phyloP scores from a whole-genome alignment of 2,329 filamentous ascomycete species.

The Sodiomyces alkalinus region DNA sequence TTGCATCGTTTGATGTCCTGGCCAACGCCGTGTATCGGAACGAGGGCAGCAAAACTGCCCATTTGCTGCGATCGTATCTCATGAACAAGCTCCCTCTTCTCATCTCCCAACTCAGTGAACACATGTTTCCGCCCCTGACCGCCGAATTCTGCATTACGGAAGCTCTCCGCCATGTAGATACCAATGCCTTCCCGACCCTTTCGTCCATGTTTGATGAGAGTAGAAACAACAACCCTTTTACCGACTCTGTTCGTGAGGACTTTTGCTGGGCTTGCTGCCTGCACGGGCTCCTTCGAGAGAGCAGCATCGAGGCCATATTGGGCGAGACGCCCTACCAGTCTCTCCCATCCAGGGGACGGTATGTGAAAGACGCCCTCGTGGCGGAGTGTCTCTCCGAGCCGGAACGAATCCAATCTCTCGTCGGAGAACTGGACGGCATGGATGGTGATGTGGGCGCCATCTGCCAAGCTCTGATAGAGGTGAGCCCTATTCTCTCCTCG shows the following conservation, averaged over 20 bases:
- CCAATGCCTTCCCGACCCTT: slow-evolving; percentile 53
- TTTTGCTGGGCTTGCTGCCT: slow-evolving; percentile 86
- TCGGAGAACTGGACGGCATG: slow-evolving; percentile 75
- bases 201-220: slow-evolving; percentile 44
- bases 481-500: slow-evolving; percentile 16
- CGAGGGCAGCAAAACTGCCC: slow-evolving; percentile 42
- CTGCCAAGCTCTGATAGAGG: slow-evolving; percentile 61
- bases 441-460: slow-evolving; percentile 85
- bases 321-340: slow-evolving; percentile 75
- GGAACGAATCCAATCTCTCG: slow-evolving; percentile 58
- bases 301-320: slow-evolving; percentile 63
- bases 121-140: slow-evolving; percentile 60
- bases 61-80: slow-evolving; percentile 72
- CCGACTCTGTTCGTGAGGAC: slow-evolving; percentile 46
- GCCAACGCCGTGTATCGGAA: slow-evolving; percentile 68
- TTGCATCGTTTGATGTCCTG: slow-evolving; percentile 79
- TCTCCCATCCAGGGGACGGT: slow-evolving; percentile 57
- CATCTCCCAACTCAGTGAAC: slow-evolving; percentile 39
- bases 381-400: slow-evolving; percentile 63
- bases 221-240: slow-evolving; percentile 41
- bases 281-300: slow-evolving; percentile 67
- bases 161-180: slow-evolving; percentile 68
- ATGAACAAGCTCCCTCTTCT: slow-evolving; percentile 50
- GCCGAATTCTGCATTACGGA: slow-evolving; percentile 54
- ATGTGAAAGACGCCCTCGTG: slow-evolving; percentile 64